Base-by-base conservation (phyloP, 2,329 filamentous ascomycete species). In the Didymellaceae sp. region DNA sequence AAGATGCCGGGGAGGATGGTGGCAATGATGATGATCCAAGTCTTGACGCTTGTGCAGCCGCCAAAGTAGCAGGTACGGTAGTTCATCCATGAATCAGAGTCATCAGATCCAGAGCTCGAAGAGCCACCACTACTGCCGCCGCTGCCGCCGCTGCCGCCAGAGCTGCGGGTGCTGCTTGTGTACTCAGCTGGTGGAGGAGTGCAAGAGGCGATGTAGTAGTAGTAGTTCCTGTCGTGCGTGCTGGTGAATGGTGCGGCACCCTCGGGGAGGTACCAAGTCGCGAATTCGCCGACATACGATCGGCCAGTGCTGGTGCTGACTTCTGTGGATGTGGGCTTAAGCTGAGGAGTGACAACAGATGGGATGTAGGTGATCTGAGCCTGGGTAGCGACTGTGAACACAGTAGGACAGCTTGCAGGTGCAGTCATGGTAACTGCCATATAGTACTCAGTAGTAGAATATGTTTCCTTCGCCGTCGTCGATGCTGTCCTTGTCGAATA, bases 351-450 rank as follows among this genome's bases (percentile, higher is more conserved):
- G 16, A 70, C 67, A 13, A 60, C 24, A 1, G 58, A 55, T 2
- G 68, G 68, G 11, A 70, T 39, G 25, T 45, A 30, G 5, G 46
- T 17, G 2, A 70, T 61, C 7, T 52, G 50, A 22, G 55, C 58
- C 13, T 57, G 45, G 2, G 59, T 59, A 3, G 59, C 58, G 22
- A 64, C 49, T 1, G 61, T 59, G 26, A 63, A 70, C 55, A 17
- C 13, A 1, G 62, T 67, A 0, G 67, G 48, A 38, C 68, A 71
- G 6, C 52, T 63, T 2, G 64, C 31, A 9, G 68, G 68, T 3
- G 66, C 63, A 4, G 66, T 69, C 52, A 65, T 66, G 3, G 66
- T 69, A 1, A 70, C 66, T 2, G 55, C 57, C 68, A 71, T 71
- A 11, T 39, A 57, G 35, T 62, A 67, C 3, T 50, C 28, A 6